Evolutionary conservation across 768 basidiomycete genomes (phyloP), one percentile per base, ranked within the genome.

Genomic region (Suillus subaureus): DNA sequence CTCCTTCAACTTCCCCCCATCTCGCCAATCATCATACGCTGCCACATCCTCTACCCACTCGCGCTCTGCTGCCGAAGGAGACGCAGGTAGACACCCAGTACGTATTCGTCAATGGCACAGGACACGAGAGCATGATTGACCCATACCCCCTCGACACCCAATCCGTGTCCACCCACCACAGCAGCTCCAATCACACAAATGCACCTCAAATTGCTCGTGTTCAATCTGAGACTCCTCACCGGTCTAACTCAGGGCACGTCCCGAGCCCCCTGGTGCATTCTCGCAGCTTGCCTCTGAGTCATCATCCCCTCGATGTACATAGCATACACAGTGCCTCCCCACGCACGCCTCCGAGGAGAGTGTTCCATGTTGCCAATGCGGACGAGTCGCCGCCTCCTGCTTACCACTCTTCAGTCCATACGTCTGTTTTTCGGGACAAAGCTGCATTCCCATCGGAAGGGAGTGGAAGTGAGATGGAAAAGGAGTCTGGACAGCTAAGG

Each of bases 351-450:
- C 79, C 82, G 2, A 75, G 77, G 61, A 73, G 82, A 57, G 68
- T 78, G 21, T 82, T 80, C 61, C 82, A 82, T 52, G 70, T 85
- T 61, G 73, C 73, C 5, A 85, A 86, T 68, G 75, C 74, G 3
- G 65, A 74, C 69, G 11, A 47, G 31, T 80, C 84, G 6, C 83
- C 84, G 8, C 85, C 85, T 0, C 84, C 85, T 4, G 83, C 85
- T 2, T 85, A 85, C 51, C 72, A 26, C 35, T 80, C 76, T 0
- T 73, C 73, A 42, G 35, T 61, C 18, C 65, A 62, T 61, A 63
- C 52, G 16, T 55, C 47, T 54, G 31, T 43, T 18, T 40, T 42
- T 35, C 70, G 64, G 61, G 74, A 77, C 67, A 72, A 73, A 35
- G 69, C 67, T 21, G 69, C 40, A 4, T 15, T 45, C 8, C 33